Conservation (phyloP, 345 rosid species). For the Anacardium occidentale region DNA sequence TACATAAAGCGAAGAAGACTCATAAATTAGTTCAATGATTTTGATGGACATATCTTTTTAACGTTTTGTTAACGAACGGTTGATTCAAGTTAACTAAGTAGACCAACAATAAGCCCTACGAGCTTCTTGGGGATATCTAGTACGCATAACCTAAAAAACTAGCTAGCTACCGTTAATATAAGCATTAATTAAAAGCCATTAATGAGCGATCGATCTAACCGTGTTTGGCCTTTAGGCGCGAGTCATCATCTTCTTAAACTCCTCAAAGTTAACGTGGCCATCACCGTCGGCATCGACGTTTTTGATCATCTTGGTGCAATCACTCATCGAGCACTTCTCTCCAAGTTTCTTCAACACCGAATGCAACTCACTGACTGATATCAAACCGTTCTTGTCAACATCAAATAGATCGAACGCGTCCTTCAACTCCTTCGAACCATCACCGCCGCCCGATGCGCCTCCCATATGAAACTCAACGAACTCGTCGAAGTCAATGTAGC, state of each 20-base stretch:
- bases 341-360: conserved; percentile 76
- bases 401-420: conserved; percentile 89
- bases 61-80: background rate
- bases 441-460: background rate
- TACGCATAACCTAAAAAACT: too few relatives aligned
- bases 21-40: too few relatives aligned
- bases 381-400: conserved; percentile 76
- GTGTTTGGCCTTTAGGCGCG: conserved; percentile 14
- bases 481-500: conserved; percentile 74
- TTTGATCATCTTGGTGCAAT: conserved; percentile 79
- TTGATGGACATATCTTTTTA: too few relatives aligned
- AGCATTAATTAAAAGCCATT: too few relatives aligned
- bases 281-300: conserved; percentile 91
- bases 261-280: conserved; percentile 86
- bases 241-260: conserved; percentile 92
- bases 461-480: conserved; percentile 48
- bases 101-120: background rate
- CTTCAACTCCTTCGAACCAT: conserved; percentile 49
- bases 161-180: too few relatives aligned
- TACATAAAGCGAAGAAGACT: too few relatives aligned
- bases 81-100: background rate
- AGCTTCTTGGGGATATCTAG: too few relatives aligned
- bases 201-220: background rate
- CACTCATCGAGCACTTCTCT: conserved; percentile 58
- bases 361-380: conserved; percentile 74